These are phyloP conservation scores for Grammothele lineata DNA, from an alignment of 768 basidiomycete species.

Conservation along the genomic window DNA sequence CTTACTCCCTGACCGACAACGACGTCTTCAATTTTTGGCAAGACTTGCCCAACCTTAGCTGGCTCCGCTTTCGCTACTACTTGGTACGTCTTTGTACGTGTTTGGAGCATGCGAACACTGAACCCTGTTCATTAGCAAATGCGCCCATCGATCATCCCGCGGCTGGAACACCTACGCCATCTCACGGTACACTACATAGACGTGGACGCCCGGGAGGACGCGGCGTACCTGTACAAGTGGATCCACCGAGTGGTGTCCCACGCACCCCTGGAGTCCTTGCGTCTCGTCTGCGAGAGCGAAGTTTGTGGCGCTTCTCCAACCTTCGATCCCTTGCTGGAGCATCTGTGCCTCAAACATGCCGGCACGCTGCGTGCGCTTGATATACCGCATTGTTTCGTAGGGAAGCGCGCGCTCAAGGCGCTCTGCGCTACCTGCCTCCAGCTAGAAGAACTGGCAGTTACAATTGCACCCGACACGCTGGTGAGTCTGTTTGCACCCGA, in stretches of 20 bases:
- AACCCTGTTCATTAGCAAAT: slow-evolving; percentile 39
- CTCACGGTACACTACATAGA: slow-evolving; percentile 28
- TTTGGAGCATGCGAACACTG: neutral
- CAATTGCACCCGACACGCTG: slow-evolving; percentile 27
- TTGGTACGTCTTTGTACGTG: slow-evolving; percentile 32
- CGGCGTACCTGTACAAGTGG: slow-evolving; percentile 36
- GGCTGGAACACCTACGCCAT: slow-evolving; percentile 26
- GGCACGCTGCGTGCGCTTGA: slow-evolving; percentile 31
- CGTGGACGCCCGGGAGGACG: slow-evolving; percentile 21
- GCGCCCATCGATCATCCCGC: slow-evolving; percentile 9
- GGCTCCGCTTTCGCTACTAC: slow-evolving; percentile 46
- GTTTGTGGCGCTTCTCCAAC: slow-evolving; percentile 20
- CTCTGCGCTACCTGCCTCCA: slow-evolving; percentile 29
- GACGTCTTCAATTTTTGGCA: slow-evolving; percentile 47
- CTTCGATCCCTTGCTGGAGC: slow-evolving; percentile 36
- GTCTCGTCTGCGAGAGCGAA: slow-evolving; percentile 24
- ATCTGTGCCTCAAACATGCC: slow-evolving; percentile 32
- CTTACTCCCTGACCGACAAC: slow-evolving; percentile 53
- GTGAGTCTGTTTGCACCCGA: slow-evolving; percentile 31
- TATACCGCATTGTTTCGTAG: slow-evolving; percentile 28
- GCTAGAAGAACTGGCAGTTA: slow-evolving; percentile 35
- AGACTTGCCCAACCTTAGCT: slow-evolving; percentile 35
- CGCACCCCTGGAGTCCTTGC: slow-evolving; percentile 33
- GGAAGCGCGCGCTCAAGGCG: slow-evolving; percentile 21
- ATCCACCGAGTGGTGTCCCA: slow-evolving; percentile 32